A percentile compares a stretch with the other conserved stretches of the same genome.
These are phyloP conservation scores for Hypomontagnella monticulosa DNA, from an alignment of 495 filamentous ascomycete genomes.

Conservation along the genomic window DNA sequence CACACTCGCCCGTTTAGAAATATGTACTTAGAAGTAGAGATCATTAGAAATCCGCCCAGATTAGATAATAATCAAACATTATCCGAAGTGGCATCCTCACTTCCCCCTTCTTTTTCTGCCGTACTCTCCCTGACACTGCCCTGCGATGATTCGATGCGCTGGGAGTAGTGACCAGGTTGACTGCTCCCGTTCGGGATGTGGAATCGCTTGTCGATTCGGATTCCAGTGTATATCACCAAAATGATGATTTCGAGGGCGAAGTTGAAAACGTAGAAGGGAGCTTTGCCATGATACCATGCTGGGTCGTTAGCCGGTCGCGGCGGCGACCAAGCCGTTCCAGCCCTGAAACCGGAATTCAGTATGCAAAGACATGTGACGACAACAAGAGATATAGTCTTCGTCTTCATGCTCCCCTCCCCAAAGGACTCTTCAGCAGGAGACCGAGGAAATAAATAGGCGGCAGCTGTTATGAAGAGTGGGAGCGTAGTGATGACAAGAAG, in stretches of 20 bases:
- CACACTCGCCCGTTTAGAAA: constrained; percentile 6
- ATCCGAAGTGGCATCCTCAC: constrained; percentile 14
- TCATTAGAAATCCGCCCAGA: neutral
- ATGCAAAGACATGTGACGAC: constrained; percentile 64
- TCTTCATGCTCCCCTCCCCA: constrained; percentile 69
- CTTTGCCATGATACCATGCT: constrained; percentile 73
- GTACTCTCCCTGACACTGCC: constrained; percentile 7
- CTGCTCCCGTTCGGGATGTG: constrained; percentile 65
- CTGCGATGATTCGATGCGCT: constrained; percentile 11
- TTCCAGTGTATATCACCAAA: constrained; percentile 67
- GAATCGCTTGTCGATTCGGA: constrained; percentile 79
- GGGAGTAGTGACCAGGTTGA: constrained; percentile 52
- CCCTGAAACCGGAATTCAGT: constrained; percentile 73
- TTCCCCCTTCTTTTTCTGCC: constrained; percentile 10
- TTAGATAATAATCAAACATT: constrained; percentile 10
- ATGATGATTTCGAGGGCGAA: constrained; percentile 77
- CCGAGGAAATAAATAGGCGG: constrained; percentile 60
- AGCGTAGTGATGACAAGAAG: constrained; percentile 76
- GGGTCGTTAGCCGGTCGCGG: constrained; percentile 63
- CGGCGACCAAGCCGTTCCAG: constrained; percentile 64
- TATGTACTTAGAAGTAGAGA: neutral
- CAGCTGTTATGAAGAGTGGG: constrained; percentile 71
- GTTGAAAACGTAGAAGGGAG: constrained; percentile 82
- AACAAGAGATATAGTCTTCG: constrained; percentile 70
- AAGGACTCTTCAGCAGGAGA: constrained; percentile 69